A percentile compares a stretch with the other conserved stretches of the same genome.
Evolutionary conservation across 208 protist genomes (phyloP).

Genomic region (Naegleria gruberi): DNA sequence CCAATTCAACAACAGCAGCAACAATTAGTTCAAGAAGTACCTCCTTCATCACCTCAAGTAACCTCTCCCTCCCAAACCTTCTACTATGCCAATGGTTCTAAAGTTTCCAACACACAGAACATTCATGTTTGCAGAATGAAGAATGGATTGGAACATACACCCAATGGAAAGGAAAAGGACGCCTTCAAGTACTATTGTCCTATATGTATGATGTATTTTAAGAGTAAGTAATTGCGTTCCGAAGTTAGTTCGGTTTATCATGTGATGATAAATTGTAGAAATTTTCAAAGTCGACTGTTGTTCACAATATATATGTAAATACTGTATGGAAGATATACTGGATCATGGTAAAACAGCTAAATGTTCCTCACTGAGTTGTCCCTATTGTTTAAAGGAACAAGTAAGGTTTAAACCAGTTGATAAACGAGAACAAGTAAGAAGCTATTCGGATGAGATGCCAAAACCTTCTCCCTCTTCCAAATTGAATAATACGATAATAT

Average conservation of each 20-base stretch:
- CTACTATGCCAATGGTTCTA: no score
- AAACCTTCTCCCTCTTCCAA: no score
- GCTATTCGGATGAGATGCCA: neutral
- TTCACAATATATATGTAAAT: neutral
- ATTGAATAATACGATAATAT: no score
- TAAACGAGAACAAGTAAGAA: neutral
- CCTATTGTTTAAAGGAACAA: neutral
- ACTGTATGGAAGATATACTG: neutral
- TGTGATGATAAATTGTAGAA: neutral
- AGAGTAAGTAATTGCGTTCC: neutral
- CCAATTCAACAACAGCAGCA: no score
- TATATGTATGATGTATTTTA: neutral
- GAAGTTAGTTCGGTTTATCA: neutral
- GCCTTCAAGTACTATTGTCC: neutral
- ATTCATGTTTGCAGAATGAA: neutral
- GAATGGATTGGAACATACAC: neutral
- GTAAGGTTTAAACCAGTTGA: neutral
- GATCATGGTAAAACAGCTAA: neutral
- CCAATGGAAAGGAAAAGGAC: neutral
- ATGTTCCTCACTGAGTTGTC: no score
- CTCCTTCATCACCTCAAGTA: no score
- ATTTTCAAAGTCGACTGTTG: neutral
- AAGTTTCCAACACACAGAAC: no score
- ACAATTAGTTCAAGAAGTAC: no score
- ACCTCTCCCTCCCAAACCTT: no score